These are phyloP conservation scores for Tuber brumale DNA, from an alignment of 495 filamentous ascomycete species.

Conservation along the genomic window DNA sequence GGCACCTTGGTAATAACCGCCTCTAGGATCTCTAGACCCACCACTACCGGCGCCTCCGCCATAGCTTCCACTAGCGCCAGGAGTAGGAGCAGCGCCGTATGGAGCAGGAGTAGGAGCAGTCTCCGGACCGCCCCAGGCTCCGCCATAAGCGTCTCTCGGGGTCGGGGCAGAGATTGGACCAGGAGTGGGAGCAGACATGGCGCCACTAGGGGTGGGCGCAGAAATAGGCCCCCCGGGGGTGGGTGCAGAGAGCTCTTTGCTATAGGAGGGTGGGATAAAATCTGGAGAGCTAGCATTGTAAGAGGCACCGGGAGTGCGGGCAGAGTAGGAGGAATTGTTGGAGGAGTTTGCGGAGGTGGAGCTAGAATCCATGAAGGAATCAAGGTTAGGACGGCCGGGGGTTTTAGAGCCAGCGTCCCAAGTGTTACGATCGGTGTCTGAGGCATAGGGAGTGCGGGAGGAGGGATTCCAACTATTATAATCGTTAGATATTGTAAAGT, in stretches of 20 bases:
- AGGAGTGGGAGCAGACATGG: constrained; percentile 71
- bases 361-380: constrained; percentile 43
- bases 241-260: constrained; percentile 59
- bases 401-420: constrained; percentile 71
- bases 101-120: constrained; percentile 45
- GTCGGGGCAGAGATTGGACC: constrained; percentile 62
- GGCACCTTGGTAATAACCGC: constrained; percentile 57
- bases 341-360: constrained; percentile 23
- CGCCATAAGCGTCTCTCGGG: constrained; percentile 42
- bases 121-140: constrained; percentile 42
- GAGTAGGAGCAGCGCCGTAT: constrained; percentile 42
- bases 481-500: constrained; percentile 10
- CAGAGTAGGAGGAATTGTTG: constrained; percentile 35
- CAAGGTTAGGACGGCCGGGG: constrained; percentile 50
- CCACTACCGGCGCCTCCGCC: constrained; percentile 44
- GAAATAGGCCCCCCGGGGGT: constrained; percentile 64
- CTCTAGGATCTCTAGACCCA: constrained; percentile 56
- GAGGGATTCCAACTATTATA: constrained; percentile 51
- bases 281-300: constrained; percentile 47
- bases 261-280: constrained; percentile 27
- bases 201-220: constrained; percentile 63
- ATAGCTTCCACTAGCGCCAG: constrained; percentile 39
- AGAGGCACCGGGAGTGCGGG: constrained; percentile 50
- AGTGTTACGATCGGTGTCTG: constrained; percentile 58
- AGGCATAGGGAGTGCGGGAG: constrained; percentile 66